Evolutionary conservation across 192 early-diverging fungal genomes (phyloP).

Genomic region (Backusella psychrophila): DNA sequence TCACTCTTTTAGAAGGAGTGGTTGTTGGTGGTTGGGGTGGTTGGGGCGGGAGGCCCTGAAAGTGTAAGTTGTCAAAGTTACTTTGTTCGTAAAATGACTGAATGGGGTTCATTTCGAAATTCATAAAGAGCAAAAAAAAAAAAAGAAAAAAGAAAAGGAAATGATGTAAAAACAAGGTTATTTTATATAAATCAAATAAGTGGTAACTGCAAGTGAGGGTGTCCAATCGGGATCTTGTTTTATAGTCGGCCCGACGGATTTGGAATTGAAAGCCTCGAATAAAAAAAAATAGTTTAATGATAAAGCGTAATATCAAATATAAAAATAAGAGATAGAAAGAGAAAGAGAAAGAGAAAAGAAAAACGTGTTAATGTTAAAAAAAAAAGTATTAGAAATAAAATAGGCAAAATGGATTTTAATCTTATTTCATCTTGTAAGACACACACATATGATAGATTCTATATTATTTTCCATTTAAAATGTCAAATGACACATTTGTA

Average conservation of each 20-base stretch:
- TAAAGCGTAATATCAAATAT: background rate
- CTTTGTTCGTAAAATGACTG: background rate
- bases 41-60: background rate
- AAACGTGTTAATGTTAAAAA: background rate
- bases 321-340: background rate
- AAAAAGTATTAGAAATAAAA: background rate
- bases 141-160: background rate
- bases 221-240: background rate
- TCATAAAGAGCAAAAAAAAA: background rate
- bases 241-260: background rate
- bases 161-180: background rate
- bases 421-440: background rate
- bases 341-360: background rate
- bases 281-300: background rate
- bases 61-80: background rate
- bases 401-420: background rate
- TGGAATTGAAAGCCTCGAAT: background rate
- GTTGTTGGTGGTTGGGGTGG: background rate
- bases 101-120: conserved; percentile 1
- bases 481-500: background rate
- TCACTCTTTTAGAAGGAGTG: background rate
- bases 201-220: background rate
- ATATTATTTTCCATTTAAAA: background rate
- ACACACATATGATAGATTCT: background rate
- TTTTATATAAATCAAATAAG: background rate